Conservation (phyloP, 208 protist species). For the Trypanosoma grayi region DNA sequence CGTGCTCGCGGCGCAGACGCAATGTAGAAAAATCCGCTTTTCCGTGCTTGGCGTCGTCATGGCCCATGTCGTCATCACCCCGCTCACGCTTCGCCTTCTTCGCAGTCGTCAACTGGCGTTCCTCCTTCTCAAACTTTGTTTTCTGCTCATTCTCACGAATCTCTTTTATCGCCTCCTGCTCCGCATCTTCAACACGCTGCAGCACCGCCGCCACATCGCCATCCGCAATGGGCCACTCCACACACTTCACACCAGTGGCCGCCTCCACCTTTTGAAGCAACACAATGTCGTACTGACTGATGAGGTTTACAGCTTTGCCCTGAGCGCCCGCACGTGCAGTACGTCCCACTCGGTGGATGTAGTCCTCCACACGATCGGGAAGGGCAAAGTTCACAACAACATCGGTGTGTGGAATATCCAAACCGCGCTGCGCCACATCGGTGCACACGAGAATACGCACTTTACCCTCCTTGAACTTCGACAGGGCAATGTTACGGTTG, state of each 20-base stretch:
- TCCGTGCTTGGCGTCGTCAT: conserved; percentile 86
- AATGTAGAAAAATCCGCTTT: conserved; percentile 74
- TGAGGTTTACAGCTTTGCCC: conserved; percentile 92
- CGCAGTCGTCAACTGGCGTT: conserved; percentile 56
- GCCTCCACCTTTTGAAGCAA: conserved; percentile 98
- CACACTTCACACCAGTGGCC: conserved; percentile 91
- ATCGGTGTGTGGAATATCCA: conserved; percentile 98
- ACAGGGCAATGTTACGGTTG: conserved; percentile 88
- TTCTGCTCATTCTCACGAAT: conserved; percentile 87
- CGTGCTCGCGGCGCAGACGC: conserved; percentile 86
- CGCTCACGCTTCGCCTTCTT: conserved; percentile 79
- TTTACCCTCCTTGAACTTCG: conserved; percentile 90
- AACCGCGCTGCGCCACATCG: conserved; percentile 93
- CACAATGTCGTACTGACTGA: conserved; percentile 98
- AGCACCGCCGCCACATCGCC: conserved; percentile 69
- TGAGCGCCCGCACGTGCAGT: conserved; percentile 94
- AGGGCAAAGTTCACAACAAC: conserved; percentile 98
- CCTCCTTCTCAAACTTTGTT: conserved; percentile 76
- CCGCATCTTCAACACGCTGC: conserved; percentile 90
- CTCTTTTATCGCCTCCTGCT: conserved; percentile 86
- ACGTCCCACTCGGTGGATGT: conserved; percentile 97
- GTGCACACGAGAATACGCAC: conserved; percentile 91
- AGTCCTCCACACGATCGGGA: conserved; percentile 96
- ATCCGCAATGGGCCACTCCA: conserved; percentile 79
- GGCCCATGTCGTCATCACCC: conserved; percentile 77